Evolutionary conservation across 306 rosid genomes (phyloP), one percentile per base, ranked within the genome.

Genomic region (Casuarina glauca): DNA sequence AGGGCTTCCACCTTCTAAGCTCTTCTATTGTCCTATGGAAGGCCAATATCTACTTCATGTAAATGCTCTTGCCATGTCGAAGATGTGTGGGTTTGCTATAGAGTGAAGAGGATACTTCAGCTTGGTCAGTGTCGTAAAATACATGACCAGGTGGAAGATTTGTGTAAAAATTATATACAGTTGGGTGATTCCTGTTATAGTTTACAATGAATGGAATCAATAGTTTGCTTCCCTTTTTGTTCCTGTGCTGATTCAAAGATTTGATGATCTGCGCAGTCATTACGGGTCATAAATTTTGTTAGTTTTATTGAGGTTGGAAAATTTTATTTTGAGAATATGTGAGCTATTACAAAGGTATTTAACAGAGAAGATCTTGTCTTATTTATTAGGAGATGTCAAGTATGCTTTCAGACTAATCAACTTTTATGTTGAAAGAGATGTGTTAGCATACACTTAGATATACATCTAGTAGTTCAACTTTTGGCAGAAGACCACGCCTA

Each of bases 1-100:
- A 89, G 92, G 78, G 79, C 84, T 39, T 93, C 97, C 36, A 58
- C 87, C 61, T 54, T 49, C 32, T 60, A 76, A 78, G 81, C 80
- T 39, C 39, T n/a, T 8, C 58, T 78, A n/a, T 58, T 58, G 64
- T 58, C 26, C 8, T 26, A 16, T 64, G 70, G 19, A 62, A 63
- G 4, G 15, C 45, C 69, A 63, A 38, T 36, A 63, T 15, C 36
- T 12, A 46, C 6, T 35, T 10, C 79, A n/a, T 78, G 83, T 81
- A 77, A 77, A 84, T 63, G 36, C 51, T 46, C 35, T 44, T 39
- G 46, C 63, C 49, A 44, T 57, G 20, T 2, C 67, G 48, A 74
- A 35, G 42, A 41, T 41, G 66, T 17, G 6, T 35, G 39, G 50
- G 20, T 53, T 26, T 13, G 48, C 63, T 35, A 9, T 74, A 35